A percentile compares a stretch with the other conserved stretches of the same genome.
Conservation (phyloP, 2,329 filamentous ascomycete species). For the Pseudogymnoascus sp. region DNA sequence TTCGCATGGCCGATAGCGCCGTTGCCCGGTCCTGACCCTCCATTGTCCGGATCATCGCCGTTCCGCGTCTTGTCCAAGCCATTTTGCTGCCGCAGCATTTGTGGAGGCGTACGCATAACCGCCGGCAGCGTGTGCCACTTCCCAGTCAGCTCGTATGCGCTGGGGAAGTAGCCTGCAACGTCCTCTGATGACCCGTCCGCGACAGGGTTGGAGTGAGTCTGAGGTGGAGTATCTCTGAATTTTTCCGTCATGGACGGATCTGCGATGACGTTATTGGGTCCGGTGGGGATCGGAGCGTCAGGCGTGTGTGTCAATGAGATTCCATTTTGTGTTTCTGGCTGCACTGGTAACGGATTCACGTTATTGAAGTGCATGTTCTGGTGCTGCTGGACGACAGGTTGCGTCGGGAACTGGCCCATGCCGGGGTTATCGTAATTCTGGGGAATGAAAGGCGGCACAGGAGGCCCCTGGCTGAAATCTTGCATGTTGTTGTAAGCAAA, state of each 20-base stretch:
- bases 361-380: not conserved
- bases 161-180: not conserved
- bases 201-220: not conserved
- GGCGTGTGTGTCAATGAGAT: not conserved
- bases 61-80: not conserved
- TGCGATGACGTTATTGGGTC: not conserved
- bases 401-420: not conserved
- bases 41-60: not conserved
- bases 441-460: not conserved
- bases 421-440: not conserved
- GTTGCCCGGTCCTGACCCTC: not conserved
- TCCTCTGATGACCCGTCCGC: not conserved
- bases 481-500: not conserved
- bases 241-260: not conserved
- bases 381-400: not conserved
- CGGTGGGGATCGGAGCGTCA: not conserved
- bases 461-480: not conserved
- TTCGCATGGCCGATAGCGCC: not conserved
- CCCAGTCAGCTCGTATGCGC: constrained; percentile 1
- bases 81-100: not conserved
- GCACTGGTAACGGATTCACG: not conserved
- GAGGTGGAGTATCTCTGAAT: not conserved
- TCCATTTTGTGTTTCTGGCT: not conserved
- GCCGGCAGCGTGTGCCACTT: not conserved
- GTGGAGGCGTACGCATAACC: not conserved